A percentile compares a stretch with the other conserved stretches of the same genome.
phyloP scores from a whole-genome alignment of 331 rosid species.

The Spiraea crenata region DNA sequence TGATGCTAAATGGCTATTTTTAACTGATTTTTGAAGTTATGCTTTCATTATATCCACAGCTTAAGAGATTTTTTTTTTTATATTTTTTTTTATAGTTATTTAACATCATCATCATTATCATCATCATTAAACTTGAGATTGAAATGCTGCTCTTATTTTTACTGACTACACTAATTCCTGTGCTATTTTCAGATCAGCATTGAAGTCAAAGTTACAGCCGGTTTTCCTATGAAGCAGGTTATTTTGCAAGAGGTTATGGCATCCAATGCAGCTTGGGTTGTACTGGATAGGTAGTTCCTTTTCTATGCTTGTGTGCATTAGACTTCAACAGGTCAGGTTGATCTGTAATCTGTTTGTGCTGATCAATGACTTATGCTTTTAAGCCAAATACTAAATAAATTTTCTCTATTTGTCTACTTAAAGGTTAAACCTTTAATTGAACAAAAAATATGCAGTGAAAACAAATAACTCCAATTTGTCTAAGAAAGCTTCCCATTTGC shows the following conservation, averaged over 20 bases:
- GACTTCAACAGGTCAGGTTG: not conserved
- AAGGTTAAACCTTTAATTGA: not conserved
- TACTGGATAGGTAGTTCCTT: constrained; percentile 67
- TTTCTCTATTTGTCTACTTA: not conserved
- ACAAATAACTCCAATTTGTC: not conserved
- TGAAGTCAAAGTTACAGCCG: constrained; percentile 72
- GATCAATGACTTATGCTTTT: not conserved
- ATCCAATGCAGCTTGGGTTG: constrained; percentile 61
- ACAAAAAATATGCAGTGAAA: not conserved
- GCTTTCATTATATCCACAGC: not conserved
- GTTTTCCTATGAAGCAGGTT: constrained; percentile 70
- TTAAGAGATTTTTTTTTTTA: not conserved
- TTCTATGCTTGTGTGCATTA: not conserved
- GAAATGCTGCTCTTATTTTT: not conserved
- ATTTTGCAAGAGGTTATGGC: constrained; percentile 55
- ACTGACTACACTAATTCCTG: not conserved
- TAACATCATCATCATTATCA: no score
- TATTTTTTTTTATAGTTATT: no score
- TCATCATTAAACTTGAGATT: not conserved
- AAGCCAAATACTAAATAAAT: no score
- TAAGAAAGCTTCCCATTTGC: not conserved
- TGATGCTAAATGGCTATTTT: not conserved
- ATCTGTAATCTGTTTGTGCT: not conserved
- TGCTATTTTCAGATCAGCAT: constrained; percentile 50
- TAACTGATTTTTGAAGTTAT: not conserved